A percentile compares a stretch with the other conserved stretches of the same genome.
Conservation (phyloP, 768 basidiomycete genomes). For the Pleurotus salmoneostramineus region DNA sequence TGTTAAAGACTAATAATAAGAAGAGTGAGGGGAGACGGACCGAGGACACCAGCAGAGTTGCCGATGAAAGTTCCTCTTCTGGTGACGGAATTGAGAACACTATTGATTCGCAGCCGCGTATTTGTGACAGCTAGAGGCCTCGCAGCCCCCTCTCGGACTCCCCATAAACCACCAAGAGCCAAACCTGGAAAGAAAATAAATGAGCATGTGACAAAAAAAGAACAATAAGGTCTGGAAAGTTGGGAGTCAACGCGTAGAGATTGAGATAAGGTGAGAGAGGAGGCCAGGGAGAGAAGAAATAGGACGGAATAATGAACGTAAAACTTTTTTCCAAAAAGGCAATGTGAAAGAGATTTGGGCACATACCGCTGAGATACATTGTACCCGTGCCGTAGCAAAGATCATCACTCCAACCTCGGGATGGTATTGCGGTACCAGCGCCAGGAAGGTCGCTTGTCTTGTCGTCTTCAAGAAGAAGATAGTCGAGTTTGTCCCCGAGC, state of each 20-base stretch:
- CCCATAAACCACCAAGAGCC: constrained; percentile 93
- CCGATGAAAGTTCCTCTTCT: constrained; percentile 96
- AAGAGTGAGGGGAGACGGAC: constrained; percentile 40
- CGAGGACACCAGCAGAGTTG: constrained; percentile 96
- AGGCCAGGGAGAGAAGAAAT: constrained; percentile 35
- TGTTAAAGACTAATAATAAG: constrained; percentile 21
- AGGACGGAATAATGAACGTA: constrained; percentile 42
- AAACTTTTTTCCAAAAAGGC: constrained; percentile 39
- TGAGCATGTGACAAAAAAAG: constrained; percentile 75
- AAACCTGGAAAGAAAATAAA: constrained; percentile 70
- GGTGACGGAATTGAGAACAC: constrained; percentile 93
- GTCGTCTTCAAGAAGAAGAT: constrained; percentile 93
- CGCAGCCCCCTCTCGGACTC: constrained; percentile 88
- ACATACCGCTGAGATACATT: constrained; percentile 95
- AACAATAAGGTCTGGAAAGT: constrained; percentile 78
- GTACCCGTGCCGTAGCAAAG: constrained; percentile 99
- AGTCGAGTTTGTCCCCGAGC: constrained; percentile 91
- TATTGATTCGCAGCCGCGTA: constrained; percentile 89
- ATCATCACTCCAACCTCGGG: constrained; percentile 98
- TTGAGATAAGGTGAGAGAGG: constrained; percentile 69
- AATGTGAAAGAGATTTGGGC: constrained; percentile 57
- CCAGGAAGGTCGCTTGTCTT: constrained; percentile 91
- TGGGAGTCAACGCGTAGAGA: constrained; percentile 36
- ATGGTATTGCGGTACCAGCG: constrained; percentile 85
- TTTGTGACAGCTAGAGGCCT: constrained; percentile 86